Evolutionary conservation across 805 yeast species (phyloP), one percentile per base, ranked within the genome.

Genomic region (Nakazawaea anatomiae): DNA sequence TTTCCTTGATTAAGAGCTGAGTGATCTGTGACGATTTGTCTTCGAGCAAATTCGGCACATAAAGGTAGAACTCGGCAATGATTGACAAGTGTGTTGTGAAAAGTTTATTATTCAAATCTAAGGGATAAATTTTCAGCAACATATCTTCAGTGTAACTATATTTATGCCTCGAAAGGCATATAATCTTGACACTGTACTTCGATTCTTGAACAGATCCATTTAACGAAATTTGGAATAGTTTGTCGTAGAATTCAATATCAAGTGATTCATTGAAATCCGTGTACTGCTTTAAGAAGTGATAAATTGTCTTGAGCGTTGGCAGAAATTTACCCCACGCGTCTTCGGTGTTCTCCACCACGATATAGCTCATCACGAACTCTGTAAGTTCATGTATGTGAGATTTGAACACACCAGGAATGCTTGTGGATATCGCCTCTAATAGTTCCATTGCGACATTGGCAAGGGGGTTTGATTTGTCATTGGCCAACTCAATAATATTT

Each of bases 341-440:
- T 18, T 18, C 25, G 25, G 25, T 18, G 25, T 18, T 18, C 11
- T 45, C 43, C n/a, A 10, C 4, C 11, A 8, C 25, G 4, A 32
- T 25, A 25, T 58, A 56, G 14, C 57, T 53, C 50, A 65, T 65
- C 3, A 81, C 63, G 9, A 72, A 58, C 0, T 70, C 64, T 4
- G 74, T 69, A 50, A 89, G 67, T 6, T 75, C 73, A 5, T 72
- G 66, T 8, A 84, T 69, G 57, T 87, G 87, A 35, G 75, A 74
- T 57, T 78, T 79, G 61, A 89, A 75, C 1, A 84, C 80, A 11
- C 76, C 74, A 0, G 96, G 96, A 44, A 78, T 69, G 3, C 76
- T 71, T 2, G 63, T 58, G 0, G 95, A 82, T 3, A 87, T 77
- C 41, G 77, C 72, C 52, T 81, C 82, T 29, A 89, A 65, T 4